Conservation (phyloP, 2,329 filamentous ascomycete species). For the Fusarium sororula region DNA sequence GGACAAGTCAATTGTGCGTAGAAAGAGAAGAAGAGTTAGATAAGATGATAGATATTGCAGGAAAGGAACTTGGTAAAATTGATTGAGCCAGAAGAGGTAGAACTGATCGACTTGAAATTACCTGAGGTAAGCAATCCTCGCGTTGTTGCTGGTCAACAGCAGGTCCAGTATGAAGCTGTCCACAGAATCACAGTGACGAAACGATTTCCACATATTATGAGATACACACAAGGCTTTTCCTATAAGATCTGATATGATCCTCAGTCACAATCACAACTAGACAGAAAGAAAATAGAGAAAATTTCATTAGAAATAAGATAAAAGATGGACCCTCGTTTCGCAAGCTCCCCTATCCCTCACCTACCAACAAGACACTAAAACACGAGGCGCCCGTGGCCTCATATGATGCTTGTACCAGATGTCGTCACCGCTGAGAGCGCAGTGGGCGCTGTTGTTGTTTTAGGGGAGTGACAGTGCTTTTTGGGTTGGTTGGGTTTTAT, state of each 20-base stretch:
- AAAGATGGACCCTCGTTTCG: conserved; percentile 23
- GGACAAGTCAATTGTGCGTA: conserved; percentile 30
- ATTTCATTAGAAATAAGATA: conserved; percentile 2
- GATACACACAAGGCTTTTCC: neutral
- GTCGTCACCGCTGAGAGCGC: conserved; percentile 28
- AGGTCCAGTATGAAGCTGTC: conserved; percentile 16
- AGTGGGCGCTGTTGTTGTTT: conserved; percentile 15
- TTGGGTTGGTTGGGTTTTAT: neutral
- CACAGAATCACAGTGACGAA: conserved; percentile 28
- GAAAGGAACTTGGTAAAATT: conserved; percentile 26
- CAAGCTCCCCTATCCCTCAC: neutral
- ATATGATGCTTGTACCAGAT: conserved; percentile 8
- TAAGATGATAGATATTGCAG: conserved; percentile 10
- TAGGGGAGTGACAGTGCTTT: conserved; percentile 7
- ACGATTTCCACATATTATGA: neutral
- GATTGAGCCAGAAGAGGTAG: conserved; percentile 14
- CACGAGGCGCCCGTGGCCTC: conserved; percentile 20
- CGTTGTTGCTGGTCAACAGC: conserved; percentile 32
- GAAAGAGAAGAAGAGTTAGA: neutral
- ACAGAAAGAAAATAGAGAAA: neutral
- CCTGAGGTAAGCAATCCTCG: conserved; percentile 34
- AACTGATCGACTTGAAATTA: conserved; percentile 31
- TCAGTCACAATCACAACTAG: neutral
- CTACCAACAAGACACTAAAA: conserved; percentile 25
- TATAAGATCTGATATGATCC: conserved; percentile 4